Evolutionary conservation across 345 rosid genomes (phyloP), one percentile per base, ranked within the genome.

Genomic region (Syzygium grande): DNA sequence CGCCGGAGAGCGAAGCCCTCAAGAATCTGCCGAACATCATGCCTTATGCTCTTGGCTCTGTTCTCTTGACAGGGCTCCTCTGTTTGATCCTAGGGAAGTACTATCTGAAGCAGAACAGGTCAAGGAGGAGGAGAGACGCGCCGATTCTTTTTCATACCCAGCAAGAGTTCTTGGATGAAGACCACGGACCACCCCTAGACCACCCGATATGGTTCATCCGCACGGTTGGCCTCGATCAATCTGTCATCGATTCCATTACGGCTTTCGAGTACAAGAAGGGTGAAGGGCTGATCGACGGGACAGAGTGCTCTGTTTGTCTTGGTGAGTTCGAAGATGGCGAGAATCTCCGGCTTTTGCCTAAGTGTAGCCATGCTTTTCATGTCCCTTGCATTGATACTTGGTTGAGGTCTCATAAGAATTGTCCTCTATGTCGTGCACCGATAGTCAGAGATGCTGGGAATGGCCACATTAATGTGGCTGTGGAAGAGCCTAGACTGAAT

Each of bases 271-370:
- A 91, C 86, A 92, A 90, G 85, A 94, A 92, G 83, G 90, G 87
- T 29, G 95, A 92, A 53, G 91, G 93, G 21, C 27, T 94, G 87
- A 89, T 90, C 84, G 96, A 97, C 12, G 97, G 96, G 55, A 94
- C 96, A 4, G 97, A 95, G 38, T 97, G 99, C 89, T 92, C 99
- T n/a, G 93, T 97, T 87, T 97, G 99, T 92, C 92, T 97, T 89
- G 92, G 84, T 86, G 98, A 95, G 53, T 97, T 96, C 43, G 87
- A 92, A 88, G 97, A 96, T 79, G 93, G 92, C 41, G 98, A 95
- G 54, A 87, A 86, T 15, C 92, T 97, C 29, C 90, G 97, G 89
- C 88, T 97, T 59, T 91, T 97, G 88, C 97, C 97, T 0, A 97
- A 95, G 90, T 96, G 99, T 87, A 94, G 92, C 73, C 99, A 96